A percentile compares a stretch with the other conserved stretches of the same genome.
Conservation (phyloP, 2,329 filamentous ascomycete species). For the Waltergamsia citrina region DNA sequence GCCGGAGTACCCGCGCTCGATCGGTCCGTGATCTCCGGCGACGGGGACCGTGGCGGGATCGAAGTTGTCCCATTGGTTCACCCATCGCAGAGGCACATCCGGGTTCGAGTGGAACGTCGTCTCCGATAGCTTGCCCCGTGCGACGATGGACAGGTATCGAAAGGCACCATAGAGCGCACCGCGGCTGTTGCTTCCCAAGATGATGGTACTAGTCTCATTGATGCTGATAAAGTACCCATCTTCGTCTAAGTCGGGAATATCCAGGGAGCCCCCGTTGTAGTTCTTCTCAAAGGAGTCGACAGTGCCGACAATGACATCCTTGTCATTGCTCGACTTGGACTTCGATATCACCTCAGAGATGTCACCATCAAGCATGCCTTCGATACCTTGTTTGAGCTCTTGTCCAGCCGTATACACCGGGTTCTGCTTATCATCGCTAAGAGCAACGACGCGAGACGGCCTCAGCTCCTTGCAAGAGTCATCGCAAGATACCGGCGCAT, state of each 20-base stretch:
- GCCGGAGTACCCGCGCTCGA: conserved; percentile 61
- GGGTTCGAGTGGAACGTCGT: conserved; percentile 43
- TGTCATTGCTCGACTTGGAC: neutral
- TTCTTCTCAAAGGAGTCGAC: conserved; percentile 14
- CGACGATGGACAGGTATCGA: conserved; percentile 57
- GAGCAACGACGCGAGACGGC: conserved; percentile 38
- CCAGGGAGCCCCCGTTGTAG: conserved; percentile 20
- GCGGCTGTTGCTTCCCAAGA: conserved; percentile 56
- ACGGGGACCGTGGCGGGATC: too few relatives aligned
- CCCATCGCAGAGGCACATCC: conserved; percentile 54
- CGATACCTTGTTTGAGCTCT: conserved; percentile 49
- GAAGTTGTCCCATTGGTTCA: conserved; percentile 67
- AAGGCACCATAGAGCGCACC: conserved; percentile 62
- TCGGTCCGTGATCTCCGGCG: conserved; percentile 34
- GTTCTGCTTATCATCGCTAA: conserved; percentile 42
- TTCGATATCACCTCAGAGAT: conserved; percentile 19
- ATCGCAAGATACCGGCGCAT: conserved; percentile 41
- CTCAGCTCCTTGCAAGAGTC: conserved; percentile 19
- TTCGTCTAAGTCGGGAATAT: conserved; percentile 30
- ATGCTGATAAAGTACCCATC: conserved; percentile 55
- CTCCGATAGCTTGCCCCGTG: conserved; percentile 43
- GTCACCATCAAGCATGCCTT: conserved; percentile 42
- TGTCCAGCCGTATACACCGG: conserved; percentile 50
- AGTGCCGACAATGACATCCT: conserved; percentile 12
- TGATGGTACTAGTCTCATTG: conserved; percentile 34